Base-by-base conservation (phyloP, 2,329 filamentous ascomycete genomes). In the Penicillium decumbens region DNA sequence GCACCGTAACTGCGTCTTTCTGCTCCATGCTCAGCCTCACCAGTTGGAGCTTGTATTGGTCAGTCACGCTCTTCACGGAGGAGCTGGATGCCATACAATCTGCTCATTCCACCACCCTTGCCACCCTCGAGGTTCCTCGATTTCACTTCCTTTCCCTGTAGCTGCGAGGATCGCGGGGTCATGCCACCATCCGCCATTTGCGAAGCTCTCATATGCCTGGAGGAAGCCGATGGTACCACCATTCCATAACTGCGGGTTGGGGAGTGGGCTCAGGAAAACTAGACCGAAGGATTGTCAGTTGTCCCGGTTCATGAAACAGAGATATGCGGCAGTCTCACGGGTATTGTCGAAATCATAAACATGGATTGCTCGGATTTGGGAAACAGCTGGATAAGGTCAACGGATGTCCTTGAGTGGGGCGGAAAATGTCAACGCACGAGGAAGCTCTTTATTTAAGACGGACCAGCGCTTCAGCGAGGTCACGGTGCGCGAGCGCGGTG, bases 301-400 rank as follows among this genome's bases (percentile, higher is more conserved):
- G 8, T 37, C 15, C 10, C 13, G n/a, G 10, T 23, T 33, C 23
- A n/a, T 13, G 1, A 12, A 18, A 20, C 13, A 6, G 15, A 6
- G 10, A 37, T 20, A 37, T 27, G 27, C 45, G 37, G 43, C 44
- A 43, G 44, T 54, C 37, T 68, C 75, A 92, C 88, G 75, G 32
- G 92, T 97, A 66, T 98, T 97, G 72, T 98, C 93, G 70, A 97
- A 98, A 70, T 98, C 93, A 74, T 97, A 97, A 59, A 98, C 81
- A 66, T 97, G 92, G 45, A 98, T 83, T 7, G 83, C 75, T 67
- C 82, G 89, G 71, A 97, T 85, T 47, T 82, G 77, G 37, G 86
- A 77, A 9, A 83, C 77, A 28, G 81, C 80, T 81, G 55, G 24
- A 41, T 57, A 20, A 7, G 8, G 37, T 35, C 30, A 35, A 28